Evolutionary conservation across 2,329 filamentous ascomycete genomes (phyloP), one percentile per base, ranked within the genome.

Genomic region (Alternaria arborescens): DNA sequence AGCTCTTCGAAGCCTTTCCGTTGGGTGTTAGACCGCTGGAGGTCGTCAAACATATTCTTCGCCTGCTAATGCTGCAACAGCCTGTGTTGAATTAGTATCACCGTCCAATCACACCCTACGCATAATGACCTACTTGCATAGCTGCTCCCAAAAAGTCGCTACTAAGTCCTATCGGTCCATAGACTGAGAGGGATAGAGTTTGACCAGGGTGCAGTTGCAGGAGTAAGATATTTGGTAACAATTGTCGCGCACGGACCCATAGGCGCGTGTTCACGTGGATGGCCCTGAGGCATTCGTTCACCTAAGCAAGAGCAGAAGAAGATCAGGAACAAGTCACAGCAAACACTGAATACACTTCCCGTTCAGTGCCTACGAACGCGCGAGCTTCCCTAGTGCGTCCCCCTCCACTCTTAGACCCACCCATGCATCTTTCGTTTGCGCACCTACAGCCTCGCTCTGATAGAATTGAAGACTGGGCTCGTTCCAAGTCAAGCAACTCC

Each of bases 401-500:
- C 88, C 86, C 60, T 93, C 90, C 1, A 93, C 88, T 34, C 91
- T 85, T 87, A 94, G 88, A 2, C 87, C 87, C 16, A 92, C 85
- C 91, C 91, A 94, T 60, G 91, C 89, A 62, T 83, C 81, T 89
- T 89, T 88, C 66, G 82, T 81, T 68, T 80, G 83, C 1, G 91
- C 91, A 1, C 92, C 91, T 55, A 84, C 62, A 24, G 74, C 73
- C 66, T 84, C 79, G 72, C 70, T 70, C 56, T 66, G 52, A 20
- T 98, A 98, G 74, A 98, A 97, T 70, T 89, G 84, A 81, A 98
- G 91, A 77, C 91, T 94, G 8, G 92, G 91, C 82, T 92, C 87
- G 75, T 98, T 98, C 93, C 93, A 97, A 81, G 92, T 94, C 71
- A 97, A 80, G 64, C 97, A 95, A 67, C 86, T 89, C 94, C 94